Evolutionary conservation across 306 rosid species (phyloP), one percentile per base, ranked within the genome.

Genomic region (Vachellia collinsii): DNA sequence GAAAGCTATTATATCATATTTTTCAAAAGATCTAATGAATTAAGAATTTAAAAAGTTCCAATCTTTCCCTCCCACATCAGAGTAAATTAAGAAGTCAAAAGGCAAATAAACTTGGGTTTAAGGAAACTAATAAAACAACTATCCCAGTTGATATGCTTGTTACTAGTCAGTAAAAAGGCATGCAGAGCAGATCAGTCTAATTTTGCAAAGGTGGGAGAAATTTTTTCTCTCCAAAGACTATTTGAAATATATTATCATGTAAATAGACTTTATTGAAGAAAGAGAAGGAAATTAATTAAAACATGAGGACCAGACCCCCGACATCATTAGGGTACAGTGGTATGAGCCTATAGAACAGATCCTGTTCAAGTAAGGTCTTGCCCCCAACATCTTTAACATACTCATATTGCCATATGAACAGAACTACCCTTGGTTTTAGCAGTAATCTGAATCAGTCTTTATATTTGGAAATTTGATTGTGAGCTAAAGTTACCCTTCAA

Each of bases 31-130:
- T 59, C 56, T 47, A 23, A 25, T 41, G n/a, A 51, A 64, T 66
- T 48, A 50, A 29, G 10, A 62, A 62, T 62, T 44, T 13, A 44
- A 36, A 22, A 16, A 13, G 29, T n/a, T 53, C 16, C 62, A 8
- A 62, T 72, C 17, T 41, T 39, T 77, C 42, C 23, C 76, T 50
- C 77, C 65, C 16, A 75, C 59, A 11, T 9, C 29, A 16, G 11
- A 74, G 54, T 44, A 20, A 73, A 78, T 54, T 5, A 48, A 3
- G 25, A 59, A 70, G 65, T 67, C 56, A 65, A 65, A 63, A 25
- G 50, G 50, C 7, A 80, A n/a, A 25, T 34, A 46, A 70, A 77
- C 29, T 64, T 64, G 42, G 25, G 20, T 43, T 76, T 63, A 29
- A 23, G 50, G 23, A 25, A 25, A 42, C 39, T 63, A n/a, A 19